These are phyloP conservation scores for Gentiana dahurica DNA, from an alignment of 257 asterid genomes.

Conservation along the genomic window DNA sequence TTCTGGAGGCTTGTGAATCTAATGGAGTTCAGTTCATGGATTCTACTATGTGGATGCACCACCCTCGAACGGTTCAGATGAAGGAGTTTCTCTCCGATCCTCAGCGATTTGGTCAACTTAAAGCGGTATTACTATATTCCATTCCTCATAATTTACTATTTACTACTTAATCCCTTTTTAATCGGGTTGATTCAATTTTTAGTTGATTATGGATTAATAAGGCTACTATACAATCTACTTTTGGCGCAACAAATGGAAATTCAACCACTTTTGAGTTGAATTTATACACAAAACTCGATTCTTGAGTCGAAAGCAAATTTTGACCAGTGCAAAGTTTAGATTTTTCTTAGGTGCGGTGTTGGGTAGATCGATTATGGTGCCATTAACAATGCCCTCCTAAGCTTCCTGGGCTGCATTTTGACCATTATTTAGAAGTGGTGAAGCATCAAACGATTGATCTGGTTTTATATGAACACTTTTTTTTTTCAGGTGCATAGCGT, in stretches of 20 bases:
- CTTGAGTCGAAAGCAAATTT: no score
- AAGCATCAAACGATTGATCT: background rate
- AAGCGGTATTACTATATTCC: constrained; percentile 13
- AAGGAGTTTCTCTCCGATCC: constrained; percentile 22
- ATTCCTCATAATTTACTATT: background rate
- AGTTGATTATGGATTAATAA: no score
- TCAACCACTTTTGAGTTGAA: no score
- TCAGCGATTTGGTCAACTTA: constrained; percentile 23
- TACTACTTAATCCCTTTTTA: background rate
- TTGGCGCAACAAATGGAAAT: no score
- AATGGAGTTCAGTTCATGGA: constrained; percentile 42
- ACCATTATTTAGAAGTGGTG: background rate
- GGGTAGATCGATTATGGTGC: no score
- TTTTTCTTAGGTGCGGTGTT: no score
- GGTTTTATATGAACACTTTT: background rate
- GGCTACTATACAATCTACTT: no score
- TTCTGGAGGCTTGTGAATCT: constrained; percentile 30
- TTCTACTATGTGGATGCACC: constrained; percentile 43
- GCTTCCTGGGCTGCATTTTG: background rate
- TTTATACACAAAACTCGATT: no score
- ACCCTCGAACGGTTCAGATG: constrained; percentile 24
- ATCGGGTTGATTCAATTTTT: background rate
- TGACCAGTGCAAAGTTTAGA: no score
- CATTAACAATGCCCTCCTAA: no score
- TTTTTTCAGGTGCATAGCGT: constrained; percentile 37